These are phyloP conservation scores for Saccharomycopsis oosterbeekiorum DNA, from an alignment of 805 yeast genomes.

Conservation along the genomic window DNA sequence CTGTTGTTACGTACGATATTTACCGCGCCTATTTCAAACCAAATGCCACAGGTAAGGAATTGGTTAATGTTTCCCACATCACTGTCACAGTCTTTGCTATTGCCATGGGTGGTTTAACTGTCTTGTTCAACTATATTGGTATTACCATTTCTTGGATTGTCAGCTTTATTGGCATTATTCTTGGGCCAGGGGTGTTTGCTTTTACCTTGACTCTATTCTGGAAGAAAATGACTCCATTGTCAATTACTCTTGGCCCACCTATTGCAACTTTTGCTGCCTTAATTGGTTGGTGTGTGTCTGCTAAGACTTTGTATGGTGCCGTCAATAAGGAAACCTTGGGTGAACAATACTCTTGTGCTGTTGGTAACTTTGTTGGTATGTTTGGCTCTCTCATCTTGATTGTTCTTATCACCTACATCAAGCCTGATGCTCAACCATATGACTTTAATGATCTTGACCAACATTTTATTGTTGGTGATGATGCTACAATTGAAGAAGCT, in stretches of 20 bases:
- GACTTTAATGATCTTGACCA: constrained; percentile 24
- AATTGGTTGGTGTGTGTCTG: constrained; percentile 30
- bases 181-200: constrained; percentile 33
- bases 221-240: constrained; percentile 27
- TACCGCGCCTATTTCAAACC: constrained; percentile 35
- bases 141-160: constrained; percentile 30
- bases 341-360: constrained; percentile 31
- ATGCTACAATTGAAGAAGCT: constrained; percentile 27
- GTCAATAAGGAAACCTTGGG: constrained; percentile 28
- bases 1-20: constrained; percentile 36
- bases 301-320: constrained; percentile 28
- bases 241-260: constrained; percentile 30
- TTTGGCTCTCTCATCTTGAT: constrained; percentile 29
- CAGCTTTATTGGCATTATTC: constrained; percentile 32
- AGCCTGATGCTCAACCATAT: constrained; percentile 23
- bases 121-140: constrained; percentile 29
- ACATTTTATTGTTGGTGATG: constrained; percentile 27
- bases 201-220: constrained; percentile 30
- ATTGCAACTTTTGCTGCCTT: constrained; percentile 30
- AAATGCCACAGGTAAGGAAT: constrained; percentile 31
- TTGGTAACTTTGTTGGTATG: constrained; percentile 32
- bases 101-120: constrained; percentile 32
- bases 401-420: constrained; percentile 18
- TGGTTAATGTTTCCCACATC: constrained; percentile 33
- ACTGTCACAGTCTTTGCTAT: constrained; percentile 32